Conservation (phyloP, 164 flowering plant species). For the Stephania cephalantha region DNA sequence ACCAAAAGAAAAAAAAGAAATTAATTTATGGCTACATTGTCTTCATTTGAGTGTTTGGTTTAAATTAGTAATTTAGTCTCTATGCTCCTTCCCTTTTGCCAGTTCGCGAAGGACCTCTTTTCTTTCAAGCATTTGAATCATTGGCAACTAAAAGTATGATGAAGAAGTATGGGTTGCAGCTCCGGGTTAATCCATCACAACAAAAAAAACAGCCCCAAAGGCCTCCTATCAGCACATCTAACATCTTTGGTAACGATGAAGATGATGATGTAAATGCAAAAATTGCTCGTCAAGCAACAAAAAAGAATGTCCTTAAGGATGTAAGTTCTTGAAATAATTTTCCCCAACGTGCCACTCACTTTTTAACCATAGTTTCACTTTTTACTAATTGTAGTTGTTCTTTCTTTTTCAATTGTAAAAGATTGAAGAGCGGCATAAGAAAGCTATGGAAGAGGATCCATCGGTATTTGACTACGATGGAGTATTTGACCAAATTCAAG, state of each 20-base stretch:
- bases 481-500: constrained; percentile 85
- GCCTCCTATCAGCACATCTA: constrained; percentile 41
- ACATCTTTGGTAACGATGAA: constrained; percentile 11
- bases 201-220: constrained; percentile 37
- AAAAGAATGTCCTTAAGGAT: too few relatives aligned
- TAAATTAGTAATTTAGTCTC: background rate
- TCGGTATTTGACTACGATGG: constrained; percentile 97
- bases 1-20: too few relatives aligned
- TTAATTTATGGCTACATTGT: too few relatives aligned
- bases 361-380: too few relatives aligned
- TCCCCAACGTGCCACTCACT: too few relatives aligned
- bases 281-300: constrained; percentile 14
- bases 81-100: background rate
- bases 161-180: constrained; percentile 63
- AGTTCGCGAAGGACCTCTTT: background rate
- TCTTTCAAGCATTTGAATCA: background rate
- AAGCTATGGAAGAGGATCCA: too few relatives aligned
- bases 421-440: too few relatives aligned
- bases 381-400: too few relatives aligned
- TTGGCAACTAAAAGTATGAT: constrained; percentile 16
- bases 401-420: too few relatives aligned
- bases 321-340: too few relatives aligned
- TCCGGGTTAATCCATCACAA: constrained; percentile 53
- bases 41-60: too few relatives aligned
- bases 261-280: too few relatives aligned